phyloP scores from a whole-genome alignment of 176 grass and related monocot species.

The Lolium multiflorum region DNA sequence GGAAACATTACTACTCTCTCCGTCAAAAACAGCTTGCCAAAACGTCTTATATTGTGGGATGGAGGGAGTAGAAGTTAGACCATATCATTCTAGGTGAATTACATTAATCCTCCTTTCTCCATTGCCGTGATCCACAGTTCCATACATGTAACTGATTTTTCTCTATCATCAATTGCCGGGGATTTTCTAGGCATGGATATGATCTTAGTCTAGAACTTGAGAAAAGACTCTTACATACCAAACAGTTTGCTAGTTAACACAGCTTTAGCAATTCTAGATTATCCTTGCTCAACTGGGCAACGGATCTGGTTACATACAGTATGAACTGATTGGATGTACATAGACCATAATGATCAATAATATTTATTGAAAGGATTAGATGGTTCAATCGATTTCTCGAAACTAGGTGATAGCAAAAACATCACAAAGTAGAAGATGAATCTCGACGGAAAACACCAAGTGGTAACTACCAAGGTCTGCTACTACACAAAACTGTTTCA shows the following conservation, averaged over 20 bases:
- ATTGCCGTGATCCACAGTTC: background rate
- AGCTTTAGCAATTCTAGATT: slow-evolving; percentile 19
- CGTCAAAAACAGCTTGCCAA: too few relatives aligned
- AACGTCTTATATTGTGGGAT: too few relatives aligned
- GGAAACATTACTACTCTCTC: too few relatives aligned
- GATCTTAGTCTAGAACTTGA: background rate
- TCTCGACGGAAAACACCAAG: background rate
- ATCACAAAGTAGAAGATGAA: background rate
- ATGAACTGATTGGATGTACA: background rate
- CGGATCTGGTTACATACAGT: background rate
- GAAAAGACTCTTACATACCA: background rate
- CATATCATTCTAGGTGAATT: background rate
- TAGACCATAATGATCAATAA: background rate
- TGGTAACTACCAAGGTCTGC: background rate
- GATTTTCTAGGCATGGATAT: background rate
- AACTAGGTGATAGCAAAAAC: background rate
- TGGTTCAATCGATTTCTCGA: background rate
- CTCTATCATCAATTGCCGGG: background rate
- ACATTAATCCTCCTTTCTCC: background rate
- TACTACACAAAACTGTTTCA: background rate
- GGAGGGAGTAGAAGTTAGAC: background rate
- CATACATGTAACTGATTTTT: background rate
- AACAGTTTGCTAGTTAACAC: background rate
- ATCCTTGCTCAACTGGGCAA: background rate
- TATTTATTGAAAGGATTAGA: background rate